A percentile compares a stretch with the other conserved stretches of the same genome.
phyloP scores from a whole-genome alignment of 768 basidiomycete genomes.

The Myochromella boudieri region DNA sequence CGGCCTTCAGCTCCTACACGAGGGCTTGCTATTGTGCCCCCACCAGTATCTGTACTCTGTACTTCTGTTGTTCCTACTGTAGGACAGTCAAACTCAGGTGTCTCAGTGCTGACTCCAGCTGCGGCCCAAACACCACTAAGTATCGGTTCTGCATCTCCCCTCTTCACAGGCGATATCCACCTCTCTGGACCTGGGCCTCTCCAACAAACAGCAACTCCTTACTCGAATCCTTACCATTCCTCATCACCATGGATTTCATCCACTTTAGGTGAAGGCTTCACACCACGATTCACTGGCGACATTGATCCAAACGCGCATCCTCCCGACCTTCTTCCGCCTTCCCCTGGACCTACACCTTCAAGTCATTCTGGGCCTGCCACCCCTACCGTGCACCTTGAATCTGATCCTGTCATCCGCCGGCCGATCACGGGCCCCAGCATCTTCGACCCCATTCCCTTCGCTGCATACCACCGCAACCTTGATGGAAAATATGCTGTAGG shows the following conservation, averaged over 20 bases:
- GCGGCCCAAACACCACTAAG: slow-evolving; percentile 22
- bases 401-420: slow-evolving; percentile 22
- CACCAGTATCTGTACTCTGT: not conserved
- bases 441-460: slow-evolving; percentile 80
- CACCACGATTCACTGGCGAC: slow-evolving; percentile 18
- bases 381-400: slow-evolving; percentile 50
- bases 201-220: not conserved
- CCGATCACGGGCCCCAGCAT: slow-evolving; percentile 19
- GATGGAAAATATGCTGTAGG: slow-evolving; percentile 77
- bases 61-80: not conserved
- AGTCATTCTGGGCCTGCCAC: slow-evolving; percentile 49
- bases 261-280: slow-evolving; percentile 1
- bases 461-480: slow-evolving; percentile 54
- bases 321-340: slow-evolving; percentile 47
- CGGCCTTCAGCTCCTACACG: slow-evolving; percentile 37
- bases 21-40: slow-evolving; percentile 6
- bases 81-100: not conserved
- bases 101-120: slow-evolving; percentile 25
- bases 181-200: not conserved
- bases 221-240: slow-evolving; percentile 2
- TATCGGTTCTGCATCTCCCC: not conserved
- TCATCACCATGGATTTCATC: slow-evolving; percentile 11
- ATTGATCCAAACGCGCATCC: slow-evolving; percentile 24
- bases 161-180: slow-evolving; percentile 2
- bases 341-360: slow-evolving; percentile 51